phyloP scores from a whole-genome alignment of 2,329 filamentous ascomycete species.

The Sporothrix sp. region DNA sequence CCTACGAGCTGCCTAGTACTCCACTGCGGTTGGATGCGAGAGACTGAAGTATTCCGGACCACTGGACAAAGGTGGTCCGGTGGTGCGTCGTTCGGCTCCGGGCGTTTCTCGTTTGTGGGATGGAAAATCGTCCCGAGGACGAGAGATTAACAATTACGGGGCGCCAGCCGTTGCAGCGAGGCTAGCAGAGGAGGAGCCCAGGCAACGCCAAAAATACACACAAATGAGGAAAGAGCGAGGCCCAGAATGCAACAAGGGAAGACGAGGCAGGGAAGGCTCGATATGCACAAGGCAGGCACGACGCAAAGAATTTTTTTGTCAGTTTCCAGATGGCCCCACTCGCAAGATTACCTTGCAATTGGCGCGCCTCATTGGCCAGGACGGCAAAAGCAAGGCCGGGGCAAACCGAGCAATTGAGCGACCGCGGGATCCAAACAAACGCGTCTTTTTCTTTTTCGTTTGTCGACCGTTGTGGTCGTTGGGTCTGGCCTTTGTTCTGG shows the following conservation, averaged over 20 bases:
- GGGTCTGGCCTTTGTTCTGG: background rate
- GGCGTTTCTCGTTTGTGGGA: background rate
- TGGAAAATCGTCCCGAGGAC: background rate
- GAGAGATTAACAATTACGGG: background rate
- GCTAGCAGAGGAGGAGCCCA: background rate
- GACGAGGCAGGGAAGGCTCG: background rate
- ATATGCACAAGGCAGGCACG: background rate
- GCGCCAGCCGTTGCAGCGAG: background rate
- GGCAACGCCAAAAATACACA: background rate
- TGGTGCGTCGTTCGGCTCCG: background rate
- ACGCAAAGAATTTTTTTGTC: too few relatives aligned
- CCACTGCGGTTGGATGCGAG: constrained; percentile 1
- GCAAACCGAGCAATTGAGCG: constrained; percentile 8
- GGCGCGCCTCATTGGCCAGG: constrained; percentile 1
- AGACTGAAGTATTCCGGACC: too few relatives aligned
- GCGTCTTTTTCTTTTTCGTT: background rate
- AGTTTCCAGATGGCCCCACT: too few relatives aligned
- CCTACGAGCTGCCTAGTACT: background rate
- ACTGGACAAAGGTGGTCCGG: too few relatives aligned
- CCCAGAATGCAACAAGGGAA: background rate
- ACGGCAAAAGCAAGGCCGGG: constrained; percentile 3
- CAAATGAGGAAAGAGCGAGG: background rate
- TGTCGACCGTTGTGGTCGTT: background rate
- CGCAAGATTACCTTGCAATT: background rate
- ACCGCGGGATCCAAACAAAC: background rate